Conservation (phyloP, 2,329 filamentous ascomycete genomes). For the Teratosphaeria epicoccoides region DNA sequence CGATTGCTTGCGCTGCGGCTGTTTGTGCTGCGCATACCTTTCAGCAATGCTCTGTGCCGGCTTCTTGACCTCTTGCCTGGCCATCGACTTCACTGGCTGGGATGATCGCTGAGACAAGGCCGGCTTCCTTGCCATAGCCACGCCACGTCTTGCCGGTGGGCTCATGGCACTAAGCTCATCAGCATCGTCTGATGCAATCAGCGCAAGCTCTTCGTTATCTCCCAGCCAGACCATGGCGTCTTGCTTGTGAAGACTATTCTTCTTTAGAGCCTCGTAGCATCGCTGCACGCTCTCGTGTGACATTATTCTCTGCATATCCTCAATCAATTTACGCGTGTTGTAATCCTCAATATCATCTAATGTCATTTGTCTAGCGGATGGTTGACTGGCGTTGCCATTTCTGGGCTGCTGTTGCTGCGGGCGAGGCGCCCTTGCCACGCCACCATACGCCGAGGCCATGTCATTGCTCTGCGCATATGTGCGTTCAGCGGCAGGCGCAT, state of each 20-base stretch:
- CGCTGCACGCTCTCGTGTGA: slow-evolving; percentile 36
- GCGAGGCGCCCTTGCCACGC: slow-evolving; percentile 14
- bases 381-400: neutral
- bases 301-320: slow-evolving; percentile 41
- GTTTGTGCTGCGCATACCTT: slow-evolving; percentile 17
- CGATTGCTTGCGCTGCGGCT: slow-evolving; percentile 12
- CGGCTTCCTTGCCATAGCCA: slow-evolving; percentile 12
- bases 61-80: slow-evolving; percentile 45
- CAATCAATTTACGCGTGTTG: slow-evolving; percentile 40
- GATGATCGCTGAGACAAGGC: slow-evolving; percentile 8
- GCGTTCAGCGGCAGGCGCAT: neutral
- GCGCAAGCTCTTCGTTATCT: slow-evolving; percentile 19
- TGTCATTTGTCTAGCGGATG: slow-evolving; percentile 26
- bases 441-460: slow-evolving; percentile 34
- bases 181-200: slow-evolving; percentile 5
- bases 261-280: slow-evolving; percentile 41
- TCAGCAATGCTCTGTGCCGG: slow-evolving; percentile 45
- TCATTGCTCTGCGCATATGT: slow-evolving; percentile 23
- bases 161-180: slow-evolving; percentile 19
- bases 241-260: slow-evolving; percentile 43
- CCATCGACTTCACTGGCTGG: slow-evolving; percentile 30
- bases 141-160: slow-evolving; percentile 16
- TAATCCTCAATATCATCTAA: slow-evolving; percentile 44
- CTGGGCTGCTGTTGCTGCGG: slow-evolving; percentile 5
- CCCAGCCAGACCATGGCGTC: slow-evolving; percentile 43